Base-by-base conservation (phyloP, 768 basidiomycete species). In the Gymnopilus dilepis region DNA sequence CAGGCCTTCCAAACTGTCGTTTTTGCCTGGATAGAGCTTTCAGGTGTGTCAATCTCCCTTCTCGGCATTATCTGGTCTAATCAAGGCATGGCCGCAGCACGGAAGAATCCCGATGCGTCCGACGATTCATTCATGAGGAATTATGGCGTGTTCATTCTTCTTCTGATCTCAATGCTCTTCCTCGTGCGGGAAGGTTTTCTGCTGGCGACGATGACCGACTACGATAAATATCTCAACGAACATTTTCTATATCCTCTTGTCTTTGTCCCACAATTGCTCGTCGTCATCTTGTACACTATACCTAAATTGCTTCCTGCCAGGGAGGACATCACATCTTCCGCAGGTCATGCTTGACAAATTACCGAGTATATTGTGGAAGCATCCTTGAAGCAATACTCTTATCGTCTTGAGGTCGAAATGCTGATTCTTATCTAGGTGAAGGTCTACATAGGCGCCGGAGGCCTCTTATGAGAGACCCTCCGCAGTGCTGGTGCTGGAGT, bases 211-310 rank as follows among this genome's bases (percentile, higher is more conserved):
- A 54, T 77, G 2, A 60, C 56, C 17, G 62, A 76, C 42, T 26
- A 58, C 2, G 26, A 55, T 0, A 71, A 67, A 48, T 65, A 71
- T 45, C 67, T 69, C 19, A 64, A 73, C 13, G 80, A 82, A 59
- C 69, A 61, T 15, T 63, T 74, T 4, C 78, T 78, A 77, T 81
- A 80, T 57, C 78, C 80, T 0, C 64, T 82, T 8, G 67, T 74
- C 6, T 76, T 75, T 0, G 59, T 78, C 6, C 76, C 80, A 0
- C 80, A 81, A 61, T 58, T 79, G 13, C 56, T 80, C 7, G 71
- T 73, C 1, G 75, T 80, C 1, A 13, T 66, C 1, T 58, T 76
- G 38, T 78, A 74, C 28, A 67, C 74, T 7, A 65, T 64, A 1
- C 76, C 78, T 0, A 74, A 72, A 1, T 57, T 80, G 4, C 69